phyloP scores from a whole-genome alignment of 495 filamentous ascomycete genomes.

The Chlorociboria aeruginascens region DNA sequence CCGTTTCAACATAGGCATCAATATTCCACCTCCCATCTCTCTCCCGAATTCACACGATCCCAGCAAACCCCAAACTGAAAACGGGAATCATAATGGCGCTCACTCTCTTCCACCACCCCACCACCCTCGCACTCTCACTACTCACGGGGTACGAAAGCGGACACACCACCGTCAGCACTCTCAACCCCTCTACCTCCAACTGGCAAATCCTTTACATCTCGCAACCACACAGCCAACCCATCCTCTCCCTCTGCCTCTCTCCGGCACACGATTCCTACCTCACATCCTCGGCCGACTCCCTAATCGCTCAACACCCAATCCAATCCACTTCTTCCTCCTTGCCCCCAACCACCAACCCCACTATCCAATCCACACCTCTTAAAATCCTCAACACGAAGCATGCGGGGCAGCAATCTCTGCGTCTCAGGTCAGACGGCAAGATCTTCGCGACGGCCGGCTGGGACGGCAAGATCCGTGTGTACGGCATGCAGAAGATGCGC shows the following conservation, averaged over 20 bases:
- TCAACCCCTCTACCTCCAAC: background rate
- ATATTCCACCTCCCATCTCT: conserved; percentile 76
- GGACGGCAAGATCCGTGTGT: conserved; percentile 73
- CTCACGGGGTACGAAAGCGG: conserved; percentile 84
- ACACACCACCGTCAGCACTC: conserved; percentile 43
- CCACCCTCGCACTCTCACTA: conserved; percentile 25
- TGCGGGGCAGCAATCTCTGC: conserved; percentile 73
- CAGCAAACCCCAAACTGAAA: conserved; percentile 40
- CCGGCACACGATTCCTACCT: conserved; percentile 42
- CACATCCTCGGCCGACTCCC: conserved; percentile 70
- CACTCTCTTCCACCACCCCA: conserved; percentile 38
- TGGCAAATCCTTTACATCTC: conserved; percentile 57
- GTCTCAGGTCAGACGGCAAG: conserved; percentile 66
- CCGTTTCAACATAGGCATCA: conserved; percentile 43
- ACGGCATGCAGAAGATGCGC: conserved; percentile 66
- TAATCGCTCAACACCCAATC: conserved; percentile 31
- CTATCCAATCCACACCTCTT: conserved; percentile 26
- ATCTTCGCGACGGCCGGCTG: conserved; percentile 89
- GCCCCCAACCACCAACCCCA: background rate
- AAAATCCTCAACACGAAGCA: conserved; percentile 68
- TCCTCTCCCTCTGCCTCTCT: conserved; percentile 63
- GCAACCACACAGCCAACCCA: conserved; percentile 67
- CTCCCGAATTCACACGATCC: conserved; percentile 52
- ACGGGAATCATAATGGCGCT: conserved; percentile 91
- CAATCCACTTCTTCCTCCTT: conserved; percentile 19